Base-by-base conservation (phyloP, 495 filamentous ascomycete genomes). In the Podospora conica region DNA sequence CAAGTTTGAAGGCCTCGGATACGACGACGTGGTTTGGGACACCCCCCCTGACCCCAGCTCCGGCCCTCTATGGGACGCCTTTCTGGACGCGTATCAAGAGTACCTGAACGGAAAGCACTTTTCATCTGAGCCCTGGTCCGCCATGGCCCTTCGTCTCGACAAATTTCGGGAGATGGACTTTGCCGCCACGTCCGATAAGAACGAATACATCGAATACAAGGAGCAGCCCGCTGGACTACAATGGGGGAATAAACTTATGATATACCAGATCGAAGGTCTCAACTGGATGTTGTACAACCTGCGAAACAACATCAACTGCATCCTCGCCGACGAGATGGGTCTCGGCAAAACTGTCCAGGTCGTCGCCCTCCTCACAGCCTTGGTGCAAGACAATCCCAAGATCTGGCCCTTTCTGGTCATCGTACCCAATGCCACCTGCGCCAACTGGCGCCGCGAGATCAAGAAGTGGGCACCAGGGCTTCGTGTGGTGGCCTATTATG, bases 281-380 rank as follows among this genome's bases (percentile, higher is more conserved):
- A 97, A 98, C 73, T 99, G 95, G 93, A 85, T 98, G n/a, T 89
- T 96, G 65, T 96, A 92, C 74, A 93, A 91, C 73, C 97, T 91
- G 81, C 86, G 90, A 66, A 79, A 85, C 58, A 81, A 88, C 66
- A 84, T 90, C 66, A 98, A 96, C 70, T 89, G 90, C n/a, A 95
- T 99, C 70, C 85, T 99, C 3, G 96, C 96, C 2, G 96, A 99
- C 70, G 96, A 99, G 74, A 99, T 99, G 96, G 96, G 96, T 5
- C 86, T 99, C 10, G 96, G 96, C 25, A 99, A 99, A 80, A 99
- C 96, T 0, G 90, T 99, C 58, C 96, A 99, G 74, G 86, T 97
- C 60, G 93, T 99, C 63, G 87, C 86, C 3, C 84, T 96, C 60
- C 79, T 99, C 9, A 85, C 90, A 9, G 86, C 90, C 15, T 76